Percentiles rank a stretch among this genome's conserved stretches.
Evolutionary conservation across 345 rosid species (phyloP).

Genomic region (Eucalyptus camaldulensis): DNA sequence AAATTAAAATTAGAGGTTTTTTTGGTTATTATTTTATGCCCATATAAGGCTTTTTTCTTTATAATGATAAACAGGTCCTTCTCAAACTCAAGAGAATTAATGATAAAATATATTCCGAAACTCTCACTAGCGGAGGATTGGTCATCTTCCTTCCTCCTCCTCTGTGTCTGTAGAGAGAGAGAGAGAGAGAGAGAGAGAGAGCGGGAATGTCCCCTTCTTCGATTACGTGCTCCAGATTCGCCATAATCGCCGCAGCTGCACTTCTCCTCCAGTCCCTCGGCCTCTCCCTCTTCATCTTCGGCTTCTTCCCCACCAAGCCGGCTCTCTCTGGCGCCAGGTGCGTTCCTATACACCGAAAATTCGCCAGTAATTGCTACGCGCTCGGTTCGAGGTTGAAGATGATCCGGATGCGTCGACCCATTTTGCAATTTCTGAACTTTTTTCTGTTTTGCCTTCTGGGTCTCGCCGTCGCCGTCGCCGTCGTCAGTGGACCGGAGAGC

Average conservation of each 20-base stretch:
- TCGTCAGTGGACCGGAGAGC: conserved; percentile 57
- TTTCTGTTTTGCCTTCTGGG: neutral
- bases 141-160: neutral
- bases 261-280: conserved; percentile 52
- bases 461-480: neutral
- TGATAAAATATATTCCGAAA: neutral
- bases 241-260: conserved; percentile 26
- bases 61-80: too few species aligned
- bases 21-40: too few species aligned
- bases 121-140: neutral
- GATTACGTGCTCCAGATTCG: conserved; percentile 32
- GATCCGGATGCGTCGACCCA: neutral
- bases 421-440: neutral
- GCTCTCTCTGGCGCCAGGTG: conserved; percentile 84
- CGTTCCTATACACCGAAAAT: neutral
- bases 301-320: conserved; percentile 89
- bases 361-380: neutral
- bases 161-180: neutral
- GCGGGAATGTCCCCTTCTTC: neutral
- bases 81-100: too few species aligned
- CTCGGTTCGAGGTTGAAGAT: neutral
- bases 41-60: too few species aligned
- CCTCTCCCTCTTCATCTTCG: conserved; percentile 59
- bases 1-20: too few species aligned
- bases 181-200: neutral